Evolutionary conservation across 2,329 filamentous ascomycete genomes (phyloP).

Genomic region (Paramyrothecium roridum): DNA sequence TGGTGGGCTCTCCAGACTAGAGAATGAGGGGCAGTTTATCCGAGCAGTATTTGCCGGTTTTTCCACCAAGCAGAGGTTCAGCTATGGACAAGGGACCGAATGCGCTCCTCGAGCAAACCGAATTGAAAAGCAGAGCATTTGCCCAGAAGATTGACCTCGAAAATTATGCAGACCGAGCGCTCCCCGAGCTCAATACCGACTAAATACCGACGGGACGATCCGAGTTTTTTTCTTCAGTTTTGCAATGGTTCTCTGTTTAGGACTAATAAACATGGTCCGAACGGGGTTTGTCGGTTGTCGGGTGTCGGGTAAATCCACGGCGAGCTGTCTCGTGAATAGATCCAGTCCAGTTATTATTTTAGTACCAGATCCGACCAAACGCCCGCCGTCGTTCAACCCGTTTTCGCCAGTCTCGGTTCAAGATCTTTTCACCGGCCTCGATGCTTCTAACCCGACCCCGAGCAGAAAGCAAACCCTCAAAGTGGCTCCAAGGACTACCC

Average conservation of each 20-base stretch:
- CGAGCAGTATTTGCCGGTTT: slow-evolving; percentile 15
- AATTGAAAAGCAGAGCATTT: background rate
- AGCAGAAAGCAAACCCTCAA: slow-evolving; percentile 58
- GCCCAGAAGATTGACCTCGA: slow-evolving; percentile 3
- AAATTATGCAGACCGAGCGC: background rate
- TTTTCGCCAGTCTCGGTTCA: too few relatives aligned
- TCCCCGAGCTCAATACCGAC: background rate
- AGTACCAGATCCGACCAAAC: too few relatives aligned
- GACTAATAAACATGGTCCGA: background rate
- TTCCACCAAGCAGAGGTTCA: slow-evolving; percentile 15
- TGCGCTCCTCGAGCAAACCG: background rate
- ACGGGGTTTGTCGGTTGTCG: slow-evolving; percentile 9
- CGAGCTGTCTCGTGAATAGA: background rate
- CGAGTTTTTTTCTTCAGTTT: background rate
- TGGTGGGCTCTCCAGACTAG: slow-evolving; percentile 13
- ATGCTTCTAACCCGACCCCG: slow-evolving; percentile 47
- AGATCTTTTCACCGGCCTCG: too few relatives aligned
- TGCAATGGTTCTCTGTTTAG: background rate
- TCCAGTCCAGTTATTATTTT: background rate
- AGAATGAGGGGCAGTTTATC: slow-evolving; percentile 11
- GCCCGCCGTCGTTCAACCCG: too few relatives aligned
- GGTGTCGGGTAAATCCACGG: slow-evolving; percentile 9
- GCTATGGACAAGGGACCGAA: background rate
- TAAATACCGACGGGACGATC: background rate
- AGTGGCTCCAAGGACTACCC: slow-evolving; percentile 64